Conservation (phyloP, 176 grass and related monocot species). For the Phoenix dactylifera region DNA sequence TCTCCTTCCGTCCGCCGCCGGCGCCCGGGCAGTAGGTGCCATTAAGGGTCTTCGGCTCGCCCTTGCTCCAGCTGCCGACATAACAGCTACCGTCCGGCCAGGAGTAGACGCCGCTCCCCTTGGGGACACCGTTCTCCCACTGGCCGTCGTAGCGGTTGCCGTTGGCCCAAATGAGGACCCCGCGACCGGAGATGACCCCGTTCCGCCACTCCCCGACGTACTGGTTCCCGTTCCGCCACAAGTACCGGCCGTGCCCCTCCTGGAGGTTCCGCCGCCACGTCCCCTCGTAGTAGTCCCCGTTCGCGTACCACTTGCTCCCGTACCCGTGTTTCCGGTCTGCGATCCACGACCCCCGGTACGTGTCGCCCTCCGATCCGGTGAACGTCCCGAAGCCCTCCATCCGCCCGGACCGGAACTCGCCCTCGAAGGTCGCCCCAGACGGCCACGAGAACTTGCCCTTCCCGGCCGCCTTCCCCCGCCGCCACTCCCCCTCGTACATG, state of each 20-base stretch:
- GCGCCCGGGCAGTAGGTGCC: conserved; percentile 70
- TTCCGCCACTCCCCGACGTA: conserved; percentile 88
- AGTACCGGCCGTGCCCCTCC: conserved; percentile 85
- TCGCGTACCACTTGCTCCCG: conserved; percentile 72
- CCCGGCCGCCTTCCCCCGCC: conserved; percentile 62
- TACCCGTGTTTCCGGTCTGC: conserved; percentile 65
- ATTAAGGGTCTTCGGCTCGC: conserved; percentile 42
- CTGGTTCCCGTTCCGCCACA: conserved; percentile 88
- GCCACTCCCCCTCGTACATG: conserved; percentile 93
- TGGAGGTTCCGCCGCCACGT: conserved; percentile 79
- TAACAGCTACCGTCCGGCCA: conserved; percentile 89
- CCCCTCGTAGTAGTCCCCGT: conserved; percentile 95
- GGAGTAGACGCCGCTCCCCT: conserved; percentile 65
- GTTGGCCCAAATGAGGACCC: conserved; percentile 80
- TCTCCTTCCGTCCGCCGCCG: conserved; percentile 7
- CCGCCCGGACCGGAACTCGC: conserved; percentile 70
- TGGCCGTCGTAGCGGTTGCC: conserved; percentile 88
- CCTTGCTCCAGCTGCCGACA: conserved; percentile 55
- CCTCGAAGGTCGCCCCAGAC: conserved; percentile 78
- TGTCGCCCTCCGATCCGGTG: conserved; percentile 55
- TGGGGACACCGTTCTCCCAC: conserved; percentile 79
- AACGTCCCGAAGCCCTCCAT: conserved; percentile 83
- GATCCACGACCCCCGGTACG: conserved; percentile 76
- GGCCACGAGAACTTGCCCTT: conserved; percentile 93
- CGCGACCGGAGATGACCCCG: conserved; percentile 86